These are phyloP conservation scores for Herpetospermum pedunculosum DNA, from an alignment of 306 rosid genomes.

Conservation along the genomic window DNA sequence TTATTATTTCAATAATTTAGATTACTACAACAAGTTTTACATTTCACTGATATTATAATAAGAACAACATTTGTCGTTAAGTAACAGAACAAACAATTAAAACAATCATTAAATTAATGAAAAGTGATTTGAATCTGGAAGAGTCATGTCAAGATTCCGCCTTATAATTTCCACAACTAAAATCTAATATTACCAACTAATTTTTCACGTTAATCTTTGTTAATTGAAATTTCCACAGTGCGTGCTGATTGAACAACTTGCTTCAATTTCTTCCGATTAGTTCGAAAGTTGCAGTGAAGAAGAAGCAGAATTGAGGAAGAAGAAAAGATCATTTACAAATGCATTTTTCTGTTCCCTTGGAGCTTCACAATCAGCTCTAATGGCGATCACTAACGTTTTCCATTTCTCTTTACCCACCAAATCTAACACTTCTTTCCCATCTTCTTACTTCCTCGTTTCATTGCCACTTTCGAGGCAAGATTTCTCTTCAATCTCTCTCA, in stretches of 20 bases:
- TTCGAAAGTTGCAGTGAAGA: not conserved
- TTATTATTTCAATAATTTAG: too few relatives aligned
- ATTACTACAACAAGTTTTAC: too few relatives aligned
- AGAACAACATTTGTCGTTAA: not conserved
- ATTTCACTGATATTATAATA: too few relatives aligned
- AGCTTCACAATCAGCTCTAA: slow-evolving; percentile 16
- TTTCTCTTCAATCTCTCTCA: slow-evolving; percentile 3
- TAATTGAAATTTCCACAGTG: not conserved
- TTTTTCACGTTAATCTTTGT: not conserved
- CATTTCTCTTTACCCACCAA: slow-evolving; percentile 12
- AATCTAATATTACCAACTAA: too few relatives aligned
- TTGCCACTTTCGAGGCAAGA: slow-evolving; percentile 17
- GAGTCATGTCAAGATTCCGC: too few relatives aligned
- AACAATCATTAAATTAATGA: not conserved
- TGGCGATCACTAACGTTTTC: slow-evolving; percentile 21
- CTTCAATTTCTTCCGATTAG: not conserved
- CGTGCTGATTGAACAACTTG: not conserved
- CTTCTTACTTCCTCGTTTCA: not conserved
- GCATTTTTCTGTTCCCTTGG: not conserved
- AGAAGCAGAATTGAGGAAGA: not conserved
- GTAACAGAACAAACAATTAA: not conserved
- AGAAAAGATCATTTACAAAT: not conserved
- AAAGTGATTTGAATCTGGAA: too few relatives aligned
- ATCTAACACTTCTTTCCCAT: slow-evolving; percentile 4
- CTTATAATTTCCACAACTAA: too few relatives aligned